phyloP scores from a whole-genome alignment of 1,139 yeast genomes.

The Suhomyces taliae region DNA sequence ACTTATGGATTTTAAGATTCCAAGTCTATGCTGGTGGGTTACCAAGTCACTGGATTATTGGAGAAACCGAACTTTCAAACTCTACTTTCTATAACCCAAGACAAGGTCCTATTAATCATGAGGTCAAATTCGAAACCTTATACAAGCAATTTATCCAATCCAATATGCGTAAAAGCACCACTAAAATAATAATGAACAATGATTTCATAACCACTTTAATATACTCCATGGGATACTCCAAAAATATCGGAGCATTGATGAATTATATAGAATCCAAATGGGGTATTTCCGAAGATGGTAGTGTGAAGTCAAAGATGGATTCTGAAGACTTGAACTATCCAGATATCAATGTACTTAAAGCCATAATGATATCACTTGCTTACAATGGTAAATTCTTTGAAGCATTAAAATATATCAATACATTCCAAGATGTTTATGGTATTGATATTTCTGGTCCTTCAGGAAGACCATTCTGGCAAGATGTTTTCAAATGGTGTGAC shows the following conservation, averaged over 20 bases:
- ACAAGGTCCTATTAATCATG: conserved; percentile 19
- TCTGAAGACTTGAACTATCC: conserved; percentile 29
- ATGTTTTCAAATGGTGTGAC: conserved; percentile 39
- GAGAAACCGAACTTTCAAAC: conserved; percentile 22
- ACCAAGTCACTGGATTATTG: conserved; percentile 32
- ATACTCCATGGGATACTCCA: conserved; percentile 35
- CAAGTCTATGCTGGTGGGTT: conserved; percentile 37
- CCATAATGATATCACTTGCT: conserved; percentile 34
- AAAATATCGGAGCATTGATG: conserved; percentile 25
- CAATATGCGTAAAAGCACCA: conserved; percentile 12
- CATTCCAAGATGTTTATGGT: conserved; percentile 34
- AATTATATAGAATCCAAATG: conserved; percentile 30
- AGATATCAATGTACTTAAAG: conserved; percentile 23
- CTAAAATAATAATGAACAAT: conserved; percentile 21
- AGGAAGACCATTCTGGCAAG: conserved; percentile 37
- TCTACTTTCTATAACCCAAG: conserved; percentile 19
- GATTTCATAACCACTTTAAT: conserved; percentile 29
- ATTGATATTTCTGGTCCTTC: conserved; percentile 21
- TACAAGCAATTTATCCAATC: conserved; percentile 23
- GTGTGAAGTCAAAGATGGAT: conserved; percentile 5
- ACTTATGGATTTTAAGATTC: conserved; percentile 38
- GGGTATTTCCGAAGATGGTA: conserved; percentile 33
- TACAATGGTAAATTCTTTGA: conserved; percentile 32
- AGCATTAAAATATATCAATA: conserved; percentile 36
- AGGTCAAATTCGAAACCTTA: conserved; percentile 21